phyloP scores from a whole-genome alignment of 805 yeast species.

The Candida argentea region DNA sequence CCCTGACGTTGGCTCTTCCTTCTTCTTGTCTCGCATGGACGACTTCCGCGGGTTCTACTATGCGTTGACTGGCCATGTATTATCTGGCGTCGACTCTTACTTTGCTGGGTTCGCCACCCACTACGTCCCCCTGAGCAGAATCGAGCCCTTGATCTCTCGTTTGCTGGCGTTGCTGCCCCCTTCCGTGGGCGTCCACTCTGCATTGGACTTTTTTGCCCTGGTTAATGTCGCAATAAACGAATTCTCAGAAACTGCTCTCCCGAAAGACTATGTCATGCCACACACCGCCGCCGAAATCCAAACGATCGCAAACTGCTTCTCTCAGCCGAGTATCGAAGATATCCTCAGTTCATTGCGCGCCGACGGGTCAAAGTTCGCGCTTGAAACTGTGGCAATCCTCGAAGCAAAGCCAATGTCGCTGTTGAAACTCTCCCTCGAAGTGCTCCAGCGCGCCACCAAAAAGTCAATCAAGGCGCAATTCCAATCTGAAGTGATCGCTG shows the following conservation, averaged over 20 bases:
- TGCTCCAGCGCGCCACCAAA: conserved; percentile 50
- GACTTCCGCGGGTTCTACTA: conserved; percentile 77
- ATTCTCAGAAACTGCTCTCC: conserved; percentile 53
- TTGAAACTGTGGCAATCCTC: conserved; percentile 43
- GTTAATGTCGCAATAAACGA: conserved; percentile 73
- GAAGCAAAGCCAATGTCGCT: conserved; percentile 69
- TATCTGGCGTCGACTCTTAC: conserved; percentile 74
- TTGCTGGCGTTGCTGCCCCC: conserved; percentile 51
- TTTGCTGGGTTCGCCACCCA: conserved; percentile 85
- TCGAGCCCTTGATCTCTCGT: conserved; percentile 53
- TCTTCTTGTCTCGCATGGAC: conserved; percentile 75
- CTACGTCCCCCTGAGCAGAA: conserved; percentile 59
- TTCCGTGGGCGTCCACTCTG: conserved; percentile 14
- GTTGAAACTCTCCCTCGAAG: conserved; percentile 58
- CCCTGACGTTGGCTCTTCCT: conserved; percentile 93
- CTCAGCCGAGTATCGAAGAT: conserved; percentile 40
- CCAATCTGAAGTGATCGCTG: conserved; percentile 63
- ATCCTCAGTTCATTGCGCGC: conserved; percentile 42
- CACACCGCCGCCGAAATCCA: conserved; percentile 45
- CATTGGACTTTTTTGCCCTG: conserved; percentile 38
- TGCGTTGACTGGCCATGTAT: conserved; percentile 75
- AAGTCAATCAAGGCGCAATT: conserved; percentile 57
- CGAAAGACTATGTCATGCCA: conserved; percentile 51
- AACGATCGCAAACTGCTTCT: conserved; percentile 62
- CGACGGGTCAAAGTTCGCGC: conserved; percentile 60